Conservation (phyloP, 805 yeast species). For the Pichia heedii region DNA sequence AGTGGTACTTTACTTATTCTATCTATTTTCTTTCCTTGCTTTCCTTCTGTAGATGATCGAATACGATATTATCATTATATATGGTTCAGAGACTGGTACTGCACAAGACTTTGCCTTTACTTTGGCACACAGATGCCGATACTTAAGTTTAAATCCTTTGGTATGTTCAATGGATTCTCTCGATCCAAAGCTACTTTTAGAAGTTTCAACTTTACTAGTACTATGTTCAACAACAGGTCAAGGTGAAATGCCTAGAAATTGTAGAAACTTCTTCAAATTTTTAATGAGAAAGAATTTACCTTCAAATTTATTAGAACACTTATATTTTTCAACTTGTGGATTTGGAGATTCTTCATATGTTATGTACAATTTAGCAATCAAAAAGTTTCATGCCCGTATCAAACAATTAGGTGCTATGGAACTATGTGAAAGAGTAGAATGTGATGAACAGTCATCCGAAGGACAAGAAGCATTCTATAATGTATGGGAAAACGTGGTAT, state of each 20-base stretch:
- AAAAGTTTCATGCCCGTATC: constrained; percentile 71
- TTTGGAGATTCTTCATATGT: constrained; percentile 92
- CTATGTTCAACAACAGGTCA: constrained; percentile 87
- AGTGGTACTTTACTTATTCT: no score
- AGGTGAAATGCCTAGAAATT: constrained; percentile 83
- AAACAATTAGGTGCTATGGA: constrained; percentile 76
- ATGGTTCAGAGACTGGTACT: constrained; percentile 92
- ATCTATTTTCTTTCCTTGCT: no score
- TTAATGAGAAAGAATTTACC: constrained; percentile 61
- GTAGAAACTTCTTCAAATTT: constrained; percentile 64
- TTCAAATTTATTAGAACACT: constrained; percentile 46
- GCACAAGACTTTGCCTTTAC: constrained; percentile 75
- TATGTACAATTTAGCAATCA: constrained; percentile 78
- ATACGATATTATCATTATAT: constrained; percentile 37
- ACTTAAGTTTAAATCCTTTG: constrained; percentile 40
- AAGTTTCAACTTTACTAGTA: constrained; percentile 29
- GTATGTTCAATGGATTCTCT: constrained; percentile 53
- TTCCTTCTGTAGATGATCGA: background rate
- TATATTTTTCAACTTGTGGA: constrained; percentile 70
- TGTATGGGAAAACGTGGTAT: constrained; percentile 56
- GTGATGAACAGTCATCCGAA: constrained; percentile 76
- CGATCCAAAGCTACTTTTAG: constrained; percentile 43
- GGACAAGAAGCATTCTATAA: constrained; percentile 69
- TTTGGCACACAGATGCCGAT: constrained; percentile 45
- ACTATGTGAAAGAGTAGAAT: constrained; percentile 68